Evolutionary conservation across 306 rosid genomes (phyloP), one percentile per base, ranked within the genome.

Genomic region (Casuarina equisetifolia): DNA sequence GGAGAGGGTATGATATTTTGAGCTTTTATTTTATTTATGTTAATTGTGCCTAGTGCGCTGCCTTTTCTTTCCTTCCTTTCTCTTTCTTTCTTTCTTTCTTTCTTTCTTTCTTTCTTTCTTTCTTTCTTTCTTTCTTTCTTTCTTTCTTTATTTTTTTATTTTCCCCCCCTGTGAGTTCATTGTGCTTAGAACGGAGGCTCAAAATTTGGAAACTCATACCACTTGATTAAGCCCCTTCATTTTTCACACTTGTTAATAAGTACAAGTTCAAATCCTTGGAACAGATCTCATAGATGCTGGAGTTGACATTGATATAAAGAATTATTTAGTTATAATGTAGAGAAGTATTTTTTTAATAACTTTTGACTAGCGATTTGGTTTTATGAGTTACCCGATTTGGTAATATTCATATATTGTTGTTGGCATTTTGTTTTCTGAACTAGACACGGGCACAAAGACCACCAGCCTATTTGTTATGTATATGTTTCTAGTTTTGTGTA

Each of bases 1-100:
- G 99, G 99, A 85, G 88, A 79, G 97, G 97, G 99, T 95, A 95
- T 77, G 92, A 39, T 62, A 82, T 59, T 77, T 64, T 42, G 44
- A 38, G 20, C 70, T 38, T 64, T 5, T 39, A 11, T 62, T 80
- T 74, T 54, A 12, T 40, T 72, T 62, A 25, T 25, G 32, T 25
- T 25, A 25, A 52, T 40, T 66, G 57, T 82, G 75, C 49, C 32
- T 69, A 39, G 49, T 25, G 73, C 51, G 64, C 75, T 43, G 39
- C 46, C 67, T 49, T 73, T 25, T 25, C 32, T 1, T 25, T 25
- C 32, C 32, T 25, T 25, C 32, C 32, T 25, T 25, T 25, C n/a
- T 25, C 32, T 25, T 25, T 25, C 32, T 25, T 25, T 25, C 32
- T 25, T 25, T 25, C 32, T 25, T 25, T 25, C 0, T 25, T 25